Percentiles rank a stretch among this genome's conserved stretches.
Conservation (phyloP, 2,329 filamentous ascomycete species). For the Talaromyces verruculosus region DNA sequence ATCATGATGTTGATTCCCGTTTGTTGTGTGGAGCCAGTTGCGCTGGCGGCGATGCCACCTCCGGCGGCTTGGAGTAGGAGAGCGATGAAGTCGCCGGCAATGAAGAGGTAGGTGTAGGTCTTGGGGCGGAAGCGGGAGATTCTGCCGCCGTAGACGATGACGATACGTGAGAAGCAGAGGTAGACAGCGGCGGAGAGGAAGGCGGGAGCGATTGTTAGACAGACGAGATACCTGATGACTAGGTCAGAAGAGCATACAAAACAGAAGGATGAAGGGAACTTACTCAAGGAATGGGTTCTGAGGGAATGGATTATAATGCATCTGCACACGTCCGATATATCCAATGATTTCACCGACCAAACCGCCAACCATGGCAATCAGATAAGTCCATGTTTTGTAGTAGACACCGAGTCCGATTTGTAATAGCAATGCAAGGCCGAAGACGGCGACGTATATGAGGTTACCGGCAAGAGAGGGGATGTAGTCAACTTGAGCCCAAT, state of each 20-base stretch:
- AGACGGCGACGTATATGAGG: slow-evolving; percentile 53
- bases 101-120: slow-evolving; percentile 51
- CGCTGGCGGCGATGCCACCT: slow-evolving; percentile 55
- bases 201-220: slow-evolving; percentile 64
- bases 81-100: slow-evolving; percentile 62
- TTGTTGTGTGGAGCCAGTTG: slow-evolving; percentile 38
- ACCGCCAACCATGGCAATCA: slow-evolving; percentile 56
- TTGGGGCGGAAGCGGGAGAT: slow-evolving; percentile 36
- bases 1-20: slow-evolving; percentile 64
- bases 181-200: slow-evolving; percentile 66
- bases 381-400: slow-evolving; percentile 53
- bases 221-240: slow-evolving; percentile 59
- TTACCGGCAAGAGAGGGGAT: slow-evolving; percentile 57
- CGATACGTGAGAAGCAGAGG: slow-evolving; percentile 54
- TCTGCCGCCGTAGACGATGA: slow-evolving; percentile 36
- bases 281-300: slow-evolving; percentile 46
- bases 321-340: slow-evolving; percentile 59
- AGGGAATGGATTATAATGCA: slow-evolving; percentile 52
- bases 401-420: slow-evolving; percentile 45
- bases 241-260: slow-evolving; percentile 22
- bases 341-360: slow-evolving; percentile 58
- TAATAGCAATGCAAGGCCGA: slow-evolving; percentile 46
- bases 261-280: slow-evolving; percentile 22
- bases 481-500: slow-evolving; percentile 53
- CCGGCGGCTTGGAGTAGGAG: slow-evolving; percentile 62